Evolutionary conservation across 2,329 filamentous ascomycete species (phyloP), one percentile per base, ranked within the genome.

Genomic region (Kalmusia sp.): DNA sequence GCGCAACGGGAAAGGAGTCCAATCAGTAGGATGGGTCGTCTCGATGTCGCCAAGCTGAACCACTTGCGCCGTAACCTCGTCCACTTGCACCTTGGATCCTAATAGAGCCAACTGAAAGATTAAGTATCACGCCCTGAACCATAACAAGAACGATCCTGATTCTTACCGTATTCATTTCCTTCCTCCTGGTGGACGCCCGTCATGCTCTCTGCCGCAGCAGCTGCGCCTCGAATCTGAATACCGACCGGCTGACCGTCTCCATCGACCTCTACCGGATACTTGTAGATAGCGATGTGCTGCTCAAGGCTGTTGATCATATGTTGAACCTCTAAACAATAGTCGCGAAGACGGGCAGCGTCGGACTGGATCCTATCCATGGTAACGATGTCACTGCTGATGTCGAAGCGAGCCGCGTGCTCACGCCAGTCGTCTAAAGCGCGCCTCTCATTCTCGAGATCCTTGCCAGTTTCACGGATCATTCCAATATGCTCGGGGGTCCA

Each of bases 401-500:
- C n/a, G n/a, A n/a, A n/a, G n/a, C n/a, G n/a, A n/a, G n/a, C 22
- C 30, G 3, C 14, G 27, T 6, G 12, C 25, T 11, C 14, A 5
- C 40, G 49, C 40, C 24, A 24, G 33, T 12, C 4, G 9, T 39
- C 2, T 11, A 51, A 25, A 21, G 14, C 27, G 7, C 5, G 17
- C 2, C 34, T 21, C 9, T 40, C 34, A 28, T 3, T 14, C 8
- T 38, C 19, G 1, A 68, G 50, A 12, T 55, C 21, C 6, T 37
- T 41, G 15, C 64, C 63, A 3, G 50, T 7, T 5, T 48, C 27
- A 14, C 51, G 52, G 31, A 68, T 51, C 2, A 22, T 28, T 1
- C 31, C 43, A 14, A 64, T 57, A 19, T 60, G 51, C 14, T 51
- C 38, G 11, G 49, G 14, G 12, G 49, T 25, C 65, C 65, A 65